These are phyloP conservation scores for Aspergillus bertholletiae DNA, from an alignment of 495 filamentous ascomycete genomes.

Conservation along the genomic window DNA sequence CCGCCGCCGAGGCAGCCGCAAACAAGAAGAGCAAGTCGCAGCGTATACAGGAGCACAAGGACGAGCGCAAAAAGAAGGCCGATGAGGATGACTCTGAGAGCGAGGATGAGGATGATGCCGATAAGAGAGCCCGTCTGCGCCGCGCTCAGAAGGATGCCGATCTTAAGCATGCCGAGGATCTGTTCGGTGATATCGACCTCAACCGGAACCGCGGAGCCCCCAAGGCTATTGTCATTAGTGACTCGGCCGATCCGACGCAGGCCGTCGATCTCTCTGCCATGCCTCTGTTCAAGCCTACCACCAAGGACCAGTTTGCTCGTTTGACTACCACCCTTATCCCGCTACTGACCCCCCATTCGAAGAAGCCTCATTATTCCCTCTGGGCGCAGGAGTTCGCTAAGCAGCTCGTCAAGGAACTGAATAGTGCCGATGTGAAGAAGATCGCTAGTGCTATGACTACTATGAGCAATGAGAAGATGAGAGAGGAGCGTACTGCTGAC, in stretches of 20 bases:
- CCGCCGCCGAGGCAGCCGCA: constrained; percentile 84
- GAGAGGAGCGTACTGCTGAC: constrained; percentile 92
- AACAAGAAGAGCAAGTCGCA: constrained; percentile 88
- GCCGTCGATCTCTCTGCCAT: constrained; percentile 76
- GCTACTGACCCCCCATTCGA: constrained; percentile 65
- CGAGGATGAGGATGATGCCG: constrained; percentile 71
- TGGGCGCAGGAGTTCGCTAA: constrained; percentile 91
- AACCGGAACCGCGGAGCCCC: constrained; percentile 57
- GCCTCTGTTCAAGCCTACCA: constrained; percentile 82
- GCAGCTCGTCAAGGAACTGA: constrained; percentile 80
- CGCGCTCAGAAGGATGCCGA: constrained; percentile 83
- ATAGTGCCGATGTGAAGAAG: constrained; percentile 93
- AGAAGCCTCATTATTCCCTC: constrained; percentile 84
- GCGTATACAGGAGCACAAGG: constrained; percentile 75
- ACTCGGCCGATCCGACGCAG: constrained; percentile 67
- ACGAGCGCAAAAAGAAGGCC: constrained; percentile 39
- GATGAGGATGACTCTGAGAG: constrained; percentile 51
- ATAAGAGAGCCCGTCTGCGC: constrained; percentile 67
- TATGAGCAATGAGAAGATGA: constrained; percentile 96
- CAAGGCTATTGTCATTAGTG: constrained; percentile 61
- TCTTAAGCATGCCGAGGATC: constrained; percentile 84
- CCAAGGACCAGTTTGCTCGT: constrained; percentile 76
- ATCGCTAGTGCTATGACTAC: constrained; percentile 78
- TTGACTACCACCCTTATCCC: constrained; percentile 74
- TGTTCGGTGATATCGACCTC: constrained; percentile 79